phyloP scores from a whole-genome alignment of 2,329 filamentous ascomycete genomes.

The Cladosporium austrohemisphaericum region DNA sequence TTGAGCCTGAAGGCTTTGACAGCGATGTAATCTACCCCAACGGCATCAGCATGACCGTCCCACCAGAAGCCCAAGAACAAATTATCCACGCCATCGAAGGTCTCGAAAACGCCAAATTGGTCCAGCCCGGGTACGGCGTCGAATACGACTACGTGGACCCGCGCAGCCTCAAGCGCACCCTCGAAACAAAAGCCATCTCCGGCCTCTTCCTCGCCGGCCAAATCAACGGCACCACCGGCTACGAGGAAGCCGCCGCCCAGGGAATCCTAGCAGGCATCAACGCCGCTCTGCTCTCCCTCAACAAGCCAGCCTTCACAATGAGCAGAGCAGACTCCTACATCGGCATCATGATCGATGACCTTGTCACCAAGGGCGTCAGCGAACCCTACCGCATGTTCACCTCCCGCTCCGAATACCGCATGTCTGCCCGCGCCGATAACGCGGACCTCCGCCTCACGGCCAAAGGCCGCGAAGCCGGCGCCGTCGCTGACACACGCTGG shows the following conservation, averaged over 20 bases:
- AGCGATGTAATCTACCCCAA: slow-evolving; percentile 92
- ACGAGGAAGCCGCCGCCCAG: slow-evolving; percentile 94
- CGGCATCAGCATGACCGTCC: slow-evolving; percentile 94
- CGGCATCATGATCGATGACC: slow-evolving; percentile 96
- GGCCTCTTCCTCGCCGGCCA: slow-evolving; percentile 92
- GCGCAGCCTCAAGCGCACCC: slow-evolving; percentile 75
- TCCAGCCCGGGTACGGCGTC: slow-evolving; percentile 92
- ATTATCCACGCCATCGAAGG: slow-evolving; percentile 85
- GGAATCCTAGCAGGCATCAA: slow-evolving; percentile 92
- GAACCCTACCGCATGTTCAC: slow-evolving; percentile 99
- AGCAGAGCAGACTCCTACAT: slow-evolving; percentile 89
- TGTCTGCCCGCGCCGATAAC: slow-evolving; percentile 89
- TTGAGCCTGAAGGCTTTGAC: slow-evolving; percentile 92
- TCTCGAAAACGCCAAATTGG: slow-evolving; percentile 83
- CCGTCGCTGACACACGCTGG: slow-evolving; percentile 80
- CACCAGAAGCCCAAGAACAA: slow-evolving; percentile 77
- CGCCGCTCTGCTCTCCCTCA: slow-evolving; percentile 73
- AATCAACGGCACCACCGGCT: slow-evolving; percentile 97
- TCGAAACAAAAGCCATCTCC: slow-evolving; percentile 87
- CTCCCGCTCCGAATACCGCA: slow-evolving; percentile 88
- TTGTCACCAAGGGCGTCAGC: slow-evolving; percentile 92
- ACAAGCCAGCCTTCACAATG: slow-evolving; percentile 63
- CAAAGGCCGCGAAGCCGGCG: slow-evolving; percentile 70
- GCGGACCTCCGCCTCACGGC: slow-evolving; percentile 82
- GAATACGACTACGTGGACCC: slow-evolving; percentile 99